Conservation (phyloP, 805 yeast species). For the Naumovozyma castellii region DNA sequence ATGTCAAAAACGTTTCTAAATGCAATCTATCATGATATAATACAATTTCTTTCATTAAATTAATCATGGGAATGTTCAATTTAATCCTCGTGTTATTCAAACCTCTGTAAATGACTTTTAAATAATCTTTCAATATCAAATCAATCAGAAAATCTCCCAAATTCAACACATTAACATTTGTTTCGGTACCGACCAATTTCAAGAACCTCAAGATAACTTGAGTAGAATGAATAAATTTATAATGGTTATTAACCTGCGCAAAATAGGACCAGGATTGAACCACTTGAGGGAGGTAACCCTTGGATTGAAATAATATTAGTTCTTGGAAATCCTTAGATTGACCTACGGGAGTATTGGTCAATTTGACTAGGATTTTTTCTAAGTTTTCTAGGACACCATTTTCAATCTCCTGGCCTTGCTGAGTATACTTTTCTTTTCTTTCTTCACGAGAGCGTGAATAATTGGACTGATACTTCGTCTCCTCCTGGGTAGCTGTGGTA, state of each 20-base stretch:
- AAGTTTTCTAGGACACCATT: conserved; percentile 23
- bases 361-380: conserved; percentile 13
- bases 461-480: background rate
- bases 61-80: conserved; percentile 52
- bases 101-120: conserved; percentile 59
- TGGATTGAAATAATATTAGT: conserved; percentile 27
- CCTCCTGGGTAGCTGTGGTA: background rate
- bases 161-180: conserved; percentile 6
- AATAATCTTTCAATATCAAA: conserved; percentile 45
- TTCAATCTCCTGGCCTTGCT: conserved; percentile 17
- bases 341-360: conserved; percentile 6
- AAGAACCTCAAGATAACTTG: conserved; percentile 34
- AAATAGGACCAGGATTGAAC: conserved; percentile 41
- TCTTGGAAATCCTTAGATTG: conserved; percentile 18
- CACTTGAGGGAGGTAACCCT: conserved; percentile 30
- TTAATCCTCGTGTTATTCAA: conserved; percentile 49
- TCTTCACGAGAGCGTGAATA: background rate
- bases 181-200: conserved; percentile 14
- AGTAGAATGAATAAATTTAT: conserved; percentile 38
- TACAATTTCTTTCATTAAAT: conserved; percentile 45
- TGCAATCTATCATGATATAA: conserved; percentile 40
- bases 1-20: conserved; percentile 48
- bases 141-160: conserved; percentile 29
- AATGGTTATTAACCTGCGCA: conserved; percentile 42
- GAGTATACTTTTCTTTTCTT: conserved; percentile 9